These are phyloP conservation scores for Exophiala oligosperma DNA, from an alignment of 2,329 filamentous ascomycete genomes.

Conservation along the genomic window DNA sequence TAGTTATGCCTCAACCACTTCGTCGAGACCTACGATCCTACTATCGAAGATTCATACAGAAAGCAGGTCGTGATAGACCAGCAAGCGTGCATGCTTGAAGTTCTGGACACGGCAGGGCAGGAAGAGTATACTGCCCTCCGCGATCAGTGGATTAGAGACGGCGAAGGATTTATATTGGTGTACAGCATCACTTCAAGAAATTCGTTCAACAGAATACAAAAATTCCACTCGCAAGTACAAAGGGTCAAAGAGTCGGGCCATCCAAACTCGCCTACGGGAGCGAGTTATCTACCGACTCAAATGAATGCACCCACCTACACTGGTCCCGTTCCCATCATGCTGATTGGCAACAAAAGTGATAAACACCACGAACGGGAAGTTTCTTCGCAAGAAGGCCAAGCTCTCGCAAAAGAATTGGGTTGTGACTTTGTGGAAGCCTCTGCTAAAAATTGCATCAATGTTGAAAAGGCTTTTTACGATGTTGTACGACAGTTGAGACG, in stretches of 20 bases:
- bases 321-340: conserved; percentile 82
- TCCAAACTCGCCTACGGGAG: conserved; percentile 55
- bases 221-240: conserved; percentile 96
- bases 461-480: conserved; percentile 98
- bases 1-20: conserved; percentile 97
- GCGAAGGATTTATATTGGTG: conserved; percentile 94
- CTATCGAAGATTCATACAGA: conserved; percentile 68
- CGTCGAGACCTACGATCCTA: conserved; percentile 81
- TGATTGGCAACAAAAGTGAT: conserved; percentile 98
- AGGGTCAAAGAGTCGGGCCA: conserved; percentile 84
- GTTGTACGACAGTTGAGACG: conserved; percentile 87
- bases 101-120: conserved; percentile 94
- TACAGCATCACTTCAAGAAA: conserved; percentile 98
- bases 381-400: conserved; percentile 92
- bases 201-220: conserved; percentile 90
- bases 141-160: conserved; percentile 98
- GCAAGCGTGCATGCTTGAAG: conserved; percentile 95
- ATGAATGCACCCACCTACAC: conserved; percentile 45
- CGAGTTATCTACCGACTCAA: conserved; percentile 51
- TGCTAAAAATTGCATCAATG: conserved; percentile 97
- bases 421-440: conserved; percentile 98
- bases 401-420: conserved; percentile 84
- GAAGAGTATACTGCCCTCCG: conserved; percentile 97
- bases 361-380: conserved; percentile 94
- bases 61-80: conserved; percentile 82